These are phyloP conservation scores for Ceratocystis lukuohia DNA, from an alignment of 2,329 filamentous ascomycete genomes.

Conservation along the genomic window DNA sequence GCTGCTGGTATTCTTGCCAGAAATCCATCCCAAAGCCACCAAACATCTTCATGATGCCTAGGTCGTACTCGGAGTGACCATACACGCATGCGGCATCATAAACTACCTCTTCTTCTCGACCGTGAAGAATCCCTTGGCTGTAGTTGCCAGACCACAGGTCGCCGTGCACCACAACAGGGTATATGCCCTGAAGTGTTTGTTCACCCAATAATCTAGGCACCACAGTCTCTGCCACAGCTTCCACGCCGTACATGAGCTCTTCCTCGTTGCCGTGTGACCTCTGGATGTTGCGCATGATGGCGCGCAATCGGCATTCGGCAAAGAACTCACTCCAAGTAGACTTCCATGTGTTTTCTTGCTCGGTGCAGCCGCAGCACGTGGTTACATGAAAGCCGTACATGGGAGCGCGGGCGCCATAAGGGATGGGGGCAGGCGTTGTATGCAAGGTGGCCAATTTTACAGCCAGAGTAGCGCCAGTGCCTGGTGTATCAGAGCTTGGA, in stretches of 20 bases:
- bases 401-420: constrained; percentile 41
- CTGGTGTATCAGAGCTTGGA: constrained; percentile 34
- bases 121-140: constrained; percentile 47
- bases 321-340: constrained; percentile 77
- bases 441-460: constrained; percentile 68
- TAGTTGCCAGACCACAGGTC: constrained; percentile 92
- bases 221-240: constrained; percentile 47
- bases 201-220: constrained; percentile 67
- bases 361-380: constrained; percentile 77
- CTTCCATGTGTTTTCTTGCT: constrained; percentile 63
- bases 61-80: constrained; percentile 76
- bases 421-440: constrained; percentile 55
- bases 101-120: constrained; percentile 54
- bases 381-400: constrained; percentile 73
- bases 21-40: constrained; percentile 66
- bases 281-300: constrained; percentile 32
- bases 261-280: constrained; percentile 25
- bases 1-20: constrained; percentile 59
- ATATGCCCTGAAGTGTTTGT: constrained; percentile 47
- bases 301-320: constrained; percentile 57
- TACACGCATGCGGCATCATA: constrained; percentile 75
- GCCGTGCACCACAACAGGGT: constrained; percentile 75
- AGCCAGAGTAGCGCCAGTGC: constrained; percentile 48
- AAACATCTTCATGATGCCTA: constrained; percentile 96
- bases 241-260: constrained; percentile 42